Evolutionary conservation across 1,284 basidiomycete genomes (phyloP).

Genomic region (Agroathelia rolfsii): DNA sequence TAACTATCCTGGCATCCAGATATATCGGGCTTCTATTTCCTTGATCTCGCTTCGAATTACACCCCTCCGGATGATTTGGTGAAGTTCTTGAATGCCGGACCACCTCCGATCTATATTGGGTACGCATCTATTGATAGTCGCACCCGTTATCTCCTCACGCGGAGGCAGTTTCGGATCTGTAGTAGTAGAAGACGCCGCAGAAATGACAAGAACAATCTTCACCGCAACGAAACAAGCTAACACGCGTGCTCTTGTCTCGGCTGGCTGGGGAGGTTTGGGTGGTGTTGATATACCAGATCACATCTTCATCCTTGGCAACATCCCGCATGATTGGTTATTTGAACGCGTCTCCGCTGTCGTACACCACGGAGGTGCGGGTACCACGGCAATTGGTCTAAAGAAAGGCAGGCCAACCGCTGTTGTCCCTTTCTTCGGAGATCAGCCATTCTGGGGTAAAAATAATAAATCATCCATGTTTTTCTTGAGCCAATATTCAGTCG

Average conservation of each 20-base stretch:
- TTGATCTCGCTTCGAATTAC: slow-evolving; percentile 40
- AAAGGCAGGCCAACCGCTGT: slow-evolving; percentile 58
- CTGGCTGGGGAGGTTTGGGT: slow-evolving; percentile 54
- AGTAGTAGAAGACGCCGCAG: slow-evolving; percentile 48
- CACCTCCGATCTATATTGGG: slow-evolving; percentile 54
- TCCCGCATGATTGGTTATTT: slow-evolving; percentile 70
- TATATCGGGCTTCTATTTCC: slow-evolving; percentile 57
- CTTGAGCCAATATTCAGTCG: not conserved
- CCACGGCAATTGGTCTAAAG: slow-evolving; percentile 52
- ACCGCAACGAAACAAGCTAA: slow-evolving; percentile 43
- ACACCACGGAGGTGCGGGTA: slow-evolving; percentile 67
- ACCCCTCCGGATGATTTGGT: slow-evolving; percentile 35
- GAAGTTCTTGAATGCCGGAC: slow-evolving; percentile 40
- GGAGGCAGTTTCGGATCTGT: slow-evolving; percentile 62
- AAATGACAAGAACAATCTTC: slow-evolving; percentile 49
- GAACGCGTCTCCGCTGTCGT: slow-evolving; percentile 58
- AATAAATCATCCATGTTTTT: slow-evolving; percentile 6
- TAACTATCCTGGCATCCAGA: slow-evolving; percentile 27
- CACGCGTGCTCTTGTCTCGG: slow-evolving; percentile 50
- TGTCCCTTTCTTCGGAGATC: slow-evolving; percentile 66
- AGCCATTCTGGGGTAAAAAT: slow-evolving; percentile 38
- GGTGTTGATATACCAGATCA: slow-evolving; percentile 35
- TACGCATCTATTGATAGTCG: slow-evolving; percentile 13
- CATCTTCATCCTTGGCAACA: slow-evolving; percentile 51
- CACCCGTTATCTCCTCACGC: too few species aligned